Percentiles rank a stretch among this genome's conserved stretches.
Conservation (phyloP, 2,329 filamentous ascomycete species). For the Claviceps paspali region DNA sequence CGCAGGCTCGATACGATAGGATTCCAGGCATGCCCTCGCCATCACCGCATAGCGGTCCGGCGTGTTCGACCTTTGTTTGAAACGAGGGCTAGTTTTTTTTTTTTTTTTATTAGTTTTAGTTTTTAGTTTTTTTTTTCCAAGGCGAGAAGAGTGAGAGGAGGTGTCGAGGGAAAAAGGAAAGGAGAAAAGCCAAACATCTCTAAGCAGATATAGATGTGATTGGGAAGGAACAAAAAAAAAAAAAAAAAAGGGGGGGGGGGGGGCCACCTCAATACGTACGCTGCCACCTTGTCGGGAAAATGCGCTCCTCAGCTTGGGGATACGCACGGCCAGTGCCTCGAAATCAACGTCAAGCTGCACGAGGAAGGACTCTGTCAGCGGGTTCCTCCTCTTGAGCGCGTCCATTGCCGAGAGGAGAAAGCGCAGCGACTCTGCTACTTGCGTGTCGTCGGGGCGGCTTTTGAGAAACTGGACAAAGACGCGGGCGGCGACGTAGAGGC, state of each 20-base stretch:
- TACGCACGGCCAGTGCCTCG: constrained; percentile 52
- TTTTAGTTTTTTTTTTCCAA: too few relatives aligned
- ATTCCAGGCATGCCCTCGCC: constrained; percentile 25
- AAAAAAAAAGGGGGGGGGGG: neutral
- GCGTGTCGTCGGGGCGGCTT: constrained; percentile 72
- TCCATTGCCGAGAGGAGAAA: constrained; percentile 87
- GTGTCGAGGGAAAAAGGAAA: too few relatives aligned
- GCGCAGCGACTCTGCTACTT: constrained; percentile 64
- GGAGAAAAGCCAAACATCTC: too few relatives aligned
- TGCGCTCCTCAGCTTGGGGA: constrained; percentile 38
- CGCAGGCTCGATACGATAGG: constrained; percentile 27
- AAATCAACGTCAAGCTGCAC: constrained; percentile 88
- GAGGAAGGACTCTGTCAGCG: constrained; percentile 84
- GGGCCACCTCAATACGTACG: too few relatives aligned
- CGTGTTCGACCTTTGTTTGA: constrained; percentile 2
- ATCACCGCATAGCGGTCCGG: constrained; percentile 17
- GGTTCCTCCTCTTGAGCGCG: constrained; percentile 73
- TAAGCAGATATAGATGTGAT: neutral
- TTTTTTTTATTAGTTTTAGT: too few relatives aligned
- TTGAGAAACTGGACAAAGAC: constrained; percentile 97
- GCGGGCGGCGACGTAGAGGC: constrained; percentile 84
- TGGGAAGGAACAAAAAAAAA: neutral
- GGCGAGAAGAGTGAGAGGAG: too few relatives aligned
- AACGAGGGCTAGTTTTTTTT: neutral
- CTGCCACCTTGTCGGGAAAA: constrained; percentile 38